These are phyloP conservation scores for Cutaneotrichosporon cutaneum DNA, from an alignment of 1,284 basidiomycete genomes.

Conservation along the genomic window DNA sequence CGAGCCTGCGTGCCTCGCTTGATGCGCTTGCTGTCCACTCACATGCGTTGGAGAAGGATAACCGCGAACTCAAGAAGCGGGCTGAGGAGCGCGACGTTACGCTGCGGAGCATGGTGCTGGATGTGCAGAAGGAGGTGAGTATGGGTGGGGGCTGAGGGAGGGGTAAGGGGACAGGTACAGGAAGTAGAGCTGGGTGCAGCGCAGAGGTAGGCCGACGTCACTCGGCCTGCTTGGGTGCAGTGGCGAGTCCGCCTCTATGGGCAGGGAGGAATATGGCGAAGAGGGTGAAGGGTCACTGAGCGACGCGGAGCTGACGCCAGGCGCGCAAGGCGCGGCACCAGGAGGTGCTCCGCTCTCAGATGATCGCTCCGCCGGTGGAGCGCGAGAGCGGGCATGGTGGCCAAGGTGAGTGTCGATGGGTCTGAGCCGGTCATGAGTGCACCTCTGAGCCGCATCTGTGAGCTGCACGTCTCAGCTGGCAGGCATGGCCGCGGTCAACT, in stretches of 20 bases:
- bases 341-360: conserved; percentile 39
- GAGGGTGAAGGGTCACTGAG: too few relatives aligned
- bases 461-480: too few relatives aligned
- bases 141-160: not conserved
- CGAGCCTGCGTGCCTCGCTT: conserved; percentile 44
- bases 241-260: too few relatives aligned
- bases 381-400: not conserved
- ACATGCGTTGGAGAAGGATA: conserved; percentile 38
- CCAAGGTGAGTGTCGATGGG: conserved; percentile 3
- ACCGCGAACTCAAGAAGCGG: conserved; percentile 31
- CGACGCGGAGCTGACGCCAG: conserved; percentile 12
- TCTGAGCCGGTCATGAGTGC: not conserved
- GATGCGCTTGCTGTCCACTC: conserved; percentile 48
- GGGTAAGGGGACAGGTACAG: too few relatives aligned
- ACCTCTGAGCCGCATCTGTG: too few relatives aligned
- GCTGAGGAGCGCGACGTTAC: conserved; percentile 41
- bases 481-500: too few relatives aligned
- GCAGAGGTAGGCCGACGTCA: too few relatives aligned
- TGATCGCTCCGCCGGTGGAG: conserved; percentile 32
- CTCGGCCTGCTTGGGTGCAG: too few relatives aligned
- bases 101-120: conserved; percentile 43
- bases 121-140: conserved; percentile 46
- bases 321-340: conserved; percentile 38
- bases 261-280: too few relatives aligned
- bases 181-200: too few relatives aligned